Evolutionary conservation across 305 asterid genomes (phyloP).

Genomic region (Rubia balearica): DNA sequence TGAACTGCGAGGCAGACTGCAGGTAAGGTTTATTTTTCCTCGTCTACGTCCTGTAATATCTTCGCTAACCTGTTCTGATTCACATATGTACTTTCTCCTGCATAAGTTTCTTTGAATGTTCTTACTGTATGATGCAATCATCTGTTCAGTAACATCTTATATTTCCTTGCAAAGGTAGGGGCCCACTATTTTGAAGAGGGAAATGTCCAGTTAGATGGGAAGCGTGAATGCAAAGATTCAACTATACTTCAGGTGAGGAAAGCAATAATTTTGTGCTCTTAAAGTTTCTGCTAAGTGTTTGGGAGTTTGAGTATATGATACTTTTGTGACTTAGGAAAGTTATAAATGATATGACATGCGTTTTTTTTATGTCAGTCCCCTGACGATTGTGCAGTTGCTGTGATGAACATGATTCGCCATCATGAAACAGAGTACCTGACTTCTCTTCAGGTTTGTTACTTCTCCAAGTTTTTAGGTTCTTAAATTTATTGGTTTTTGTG

Average conservation of each 20-base stretch:
- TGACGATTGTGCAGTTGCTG: conserved; percentile 69
- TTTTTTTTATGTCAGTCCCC: conserved; percentile 51
- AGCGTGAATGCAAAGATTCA: conserved; percentile 77
- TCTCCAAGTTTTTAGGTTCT: conserved; percentile 8
- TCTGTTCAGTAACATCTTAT: conserved; percentile 5
- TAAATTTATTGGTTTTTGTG: conserved; percentile 3
- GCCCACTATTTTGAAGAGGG: conserved; percentile 99
- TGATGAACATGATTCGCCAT: conserved; percentile 72
- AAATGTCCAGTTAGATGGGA: conserved; percentile 90
- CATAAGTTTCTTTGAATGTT: conserved; percentile 5
- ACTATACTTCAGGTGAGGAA: conserved; percentile 66
- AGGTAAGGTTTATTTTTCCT: conserved; percentile 42
- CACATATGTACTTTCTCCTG: neutral
- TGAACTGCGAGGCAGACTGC: conserved; percentile 74
- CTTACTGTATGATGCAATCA: neutral
- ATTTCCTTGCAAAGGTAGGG: conserved; percentile 52
- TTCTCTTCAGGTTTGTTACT: conserved; percentile 63
- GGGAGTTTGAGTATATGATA: conserved; percentile 1
- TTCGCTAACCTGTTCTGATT: neutral
- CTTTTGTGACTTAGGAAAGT: neutral
- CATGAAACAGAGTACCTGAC: conserved; percentile 81
- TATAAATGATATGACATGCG: neutral
- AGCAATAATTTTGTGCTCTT: conserved; percentile 10
- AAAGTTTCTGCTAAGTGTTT: conserved; percentile 20
- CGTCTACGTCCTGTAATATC: conserved; percentile 11